Base-by-base conservation (phyloP, 148 eudicot genomes). In the Chenopodium berlandieri region DNA sequence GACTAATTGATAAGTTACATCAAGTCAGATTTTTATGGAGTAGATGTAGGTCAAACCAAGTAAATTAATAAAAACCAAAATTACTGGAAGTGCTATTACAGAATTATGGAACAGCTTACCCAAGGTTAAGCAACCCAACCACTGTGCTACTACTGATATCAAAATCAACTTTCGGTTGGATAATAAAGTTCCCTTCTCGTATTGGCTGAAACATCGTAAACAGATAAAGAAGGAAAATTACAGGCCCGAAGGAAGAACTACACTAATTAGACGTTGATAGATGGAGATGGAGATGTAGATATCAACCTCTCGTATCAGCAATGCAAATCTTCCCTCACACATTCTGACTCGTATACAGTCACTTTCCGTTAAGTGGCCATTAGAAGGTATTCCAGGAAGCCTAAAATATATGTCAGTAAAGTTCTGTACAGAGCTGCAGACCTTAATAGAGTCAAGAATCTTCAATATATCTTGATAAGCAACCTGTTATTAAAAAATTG, bases 101-200 rank as follows among this genome's bases (percentile, higher is more conserved):
- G 56, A 74, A 79, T 52, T 75, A 50, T 40, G 72, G 72, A 32
- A 76, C 75, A 76, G 70, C 88, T 81, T 89, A 96, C 98, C 99
- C 99, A 83, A 96, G 95, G 84, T 92, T 96, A 82, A 96, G 97
- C 87, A 96, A 98, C 62, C 99, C 99, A 76, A 97, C 93, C 80
- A 96, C 99, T 40, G 99, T 96, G 83, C 90, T 89, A 62, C 90
- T 86, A 87, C 99, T 90, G 87, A 96, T 96, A 84, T 96, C 99
- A 89, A 96, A 96, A 88, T 96, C 98, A 80, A 96, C 99, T 88
- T 96, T 96, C 9, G 99, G 99, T 87, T 96, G 99, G 83, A 96
- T 94, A 75, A 96, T 92, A 81, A 89, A 96, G 90, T 94, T 85
- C 73, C 99, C 98, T 88, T 96, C 99, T 90, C 91, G 90, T 82